Evolutionary conservation across 352 stramenopile genomes (phyloP).

Genomic region (Phytopythium cucurbitacearum): DNA sequence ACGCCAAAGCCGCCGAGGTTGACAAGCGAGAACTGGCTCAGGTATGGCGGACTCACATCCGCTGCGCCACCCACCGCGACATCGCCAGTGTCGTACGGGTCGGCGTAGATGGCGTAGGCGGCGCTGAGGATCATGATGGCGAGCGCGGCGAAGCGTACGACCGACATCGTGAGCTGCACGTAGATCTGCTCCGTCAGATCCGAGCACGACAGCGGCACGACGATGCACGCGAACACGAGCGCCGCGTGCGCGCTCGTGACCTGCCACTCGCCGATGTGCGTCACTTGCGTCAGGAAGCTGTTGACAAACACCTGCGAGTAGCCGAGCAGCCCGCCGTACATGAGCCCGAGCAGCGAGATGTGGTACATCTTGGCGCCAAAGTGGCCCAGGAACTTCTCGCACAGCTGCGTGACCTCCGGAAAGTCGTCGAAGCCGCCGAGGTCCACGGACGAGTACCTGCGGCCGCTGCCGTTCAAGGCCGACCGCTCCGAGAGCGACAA

Average conservation of each 20-base stretch:
- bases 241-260: constrained; percentile 53
- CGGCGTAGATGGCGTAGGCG: constrained; percentile 60
- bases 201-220: constrained; percentile 84
- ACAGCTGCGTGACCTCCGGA: constrained; percentile 77
- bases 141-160: constrained; percentile 85
- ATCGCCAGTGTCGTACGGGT: constrained; percentile 57
- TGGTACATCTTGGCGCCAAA: constrained; percentile 77
- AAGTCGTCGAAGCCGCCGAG: constrained; percentile 43
- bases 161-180: constrained; percentile 84
- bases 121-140: constrained; percentile 87
- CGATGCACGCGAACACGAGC: constrained; percentile 77
- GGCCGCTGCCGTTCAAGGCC: too few species aligned
- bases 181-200: constrained; percentile 89
- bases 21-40: constrained; percentile 61
- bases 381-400: constrained; percentile 61
- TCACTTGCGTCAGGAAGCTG: constrained; percentile 70
- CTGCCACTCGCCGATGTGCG: constrained; percentile 42
- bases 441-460: too few species aligned
- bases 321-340: constrained; percentile 86
- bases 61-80: neutral
- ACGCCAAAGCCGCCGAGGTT: constrained; percentile 81
- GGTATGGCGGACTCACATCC: constrained; percentile 20
- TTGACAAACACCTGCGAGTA: constrained; percentile 92
- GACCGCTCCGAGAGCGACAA: too few species aligned
- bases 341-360: constrained; percentile 78